phyloP scores from a whole-genome alignment of 768 basidiomycete species.

The Cystofilobasidium ferigula region DNA sequence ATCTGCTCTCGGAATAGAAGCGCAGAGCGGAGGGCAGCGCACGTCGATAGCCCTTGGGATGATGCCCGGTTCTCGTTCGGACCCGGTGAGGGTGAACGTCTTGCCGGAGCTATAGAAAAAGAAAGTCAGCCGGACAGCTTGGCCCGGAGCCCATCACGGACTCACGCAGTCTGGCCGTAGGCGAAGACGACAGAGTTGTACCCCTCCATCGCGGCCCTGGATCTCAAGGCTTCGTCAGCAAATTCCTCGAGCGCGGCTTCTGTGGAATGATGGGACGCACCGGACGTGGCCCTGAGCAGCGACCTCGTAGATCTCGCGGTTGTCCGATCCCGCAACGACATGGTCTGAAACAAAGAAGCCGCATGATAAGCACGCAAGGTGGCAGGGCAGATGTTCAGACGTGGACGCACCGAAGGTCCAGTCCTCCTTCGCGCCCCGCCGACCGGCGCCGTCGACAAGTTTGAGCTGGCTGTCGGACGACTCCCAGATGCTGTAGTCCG shows the following conservation, averaged over 20 bases:
- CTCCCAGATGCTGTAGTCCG: slow-evolving; percentile 21
- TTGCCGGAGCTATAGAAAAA: slow-evolving; percentile 46
- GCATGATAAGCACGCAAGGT: background rate
- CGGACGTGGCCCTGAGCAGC: slow-evolving; percentile 22
- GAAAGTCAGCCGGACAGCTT: background rate
- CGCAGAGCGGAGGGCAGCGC: no score
- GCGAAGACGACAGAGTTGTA: slow-evolving; percentile 95
- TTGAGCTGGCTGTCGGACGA: slow-evolving; percentile 21
- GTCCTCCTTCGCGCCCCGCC: slow-evolving; percentile 24
- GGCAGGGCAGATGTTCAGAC: background rate
- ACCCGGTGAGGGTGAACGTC: slow-evolving; percentile 57
- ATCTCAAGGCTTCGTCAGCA: slow-evolving; percentile 11
- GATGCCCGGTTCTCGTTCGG: slow-evolving; percentile 68
- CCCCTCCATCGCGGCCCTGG: slow-evolving; percentile 79
- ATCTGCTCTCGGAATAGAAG: no score
- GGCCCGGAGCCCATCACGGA: background rate
- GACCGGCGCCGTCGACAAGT: slow-evolving; percentile 7
- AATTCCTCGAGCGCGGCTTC: no score
- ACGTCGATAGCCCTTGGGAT: slow-evolving; percentile 76
- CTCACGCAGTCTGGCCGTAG: slow-evolving; percentile 57
- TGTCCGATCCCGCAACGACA: slow-evolving; percentile 23
- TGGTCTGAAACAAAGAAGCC: slow-evolving; percentile 3
- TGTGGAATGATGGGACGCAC: no score
- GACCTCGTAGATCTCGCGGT: slow-evolving; percentile 25
- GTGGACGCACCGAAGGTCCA: slow-evolving; percentile 23